A percentile compares a stretch with the other conserved stretches of the same genome.
Evolutionary conservation across 2,329 filamentous ascomycete genomes (phyloP).

Genomic region (Colletotrichum sp.): DNA sequence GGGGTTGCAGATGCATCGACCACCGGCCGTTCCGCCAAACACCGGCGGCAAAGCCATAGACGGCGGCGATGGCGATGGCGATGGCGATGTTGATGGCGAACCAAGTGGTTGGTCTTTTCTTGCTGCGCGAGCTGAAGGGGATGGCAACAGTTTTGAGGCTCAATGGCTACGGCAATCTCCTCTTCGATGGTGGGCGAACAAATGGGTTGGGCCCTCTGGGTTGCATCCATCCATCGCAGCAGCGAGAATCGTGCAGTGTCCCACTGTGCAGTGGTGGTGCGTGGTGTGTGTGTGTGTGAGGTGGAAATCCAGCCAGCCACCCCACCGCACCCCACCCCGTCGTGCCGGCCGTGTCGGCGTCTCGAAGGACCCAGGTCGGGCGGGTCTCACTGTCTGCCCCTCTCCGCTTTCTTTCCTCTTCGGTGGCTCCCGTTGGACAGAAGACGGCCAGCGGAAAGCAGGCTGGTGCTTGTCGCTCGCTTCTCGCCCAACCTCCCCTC

Average conservation of each 20-base stretch:
- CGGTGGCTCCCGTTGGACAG: slow-evolving; percentile 14
- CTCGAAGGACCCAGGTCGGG: neutral
- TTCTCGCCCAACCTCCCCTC: slow-evolving; percentile 14
- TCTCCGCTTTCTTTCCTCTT: slow-evolving; percentile 14
- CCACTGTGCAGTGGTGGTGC: neutral
- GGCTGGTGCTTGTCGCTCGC: neutral
- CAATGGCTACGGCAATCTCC: neutral
- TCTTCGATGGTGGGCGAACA: neutral
- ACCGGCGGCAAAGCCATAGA: neutral
- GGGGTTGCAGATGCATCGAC: neutral
- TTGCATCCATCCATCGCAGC: neutral
- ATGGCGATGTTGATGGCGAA: neutral
- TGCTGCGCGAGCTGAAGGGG: neutral
- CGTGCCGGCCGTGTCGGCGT: slow-evolving; percentile 12
- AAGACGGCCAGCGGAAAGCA: neutral
- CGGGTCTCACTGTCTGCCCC: neutral
- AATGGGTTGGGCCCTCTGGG: neutral
- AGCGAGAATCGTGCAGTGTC: neutral
- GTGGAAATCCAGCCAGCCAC: slow-evolving; percentile 2
- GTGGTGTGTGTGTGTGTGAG: neutral
- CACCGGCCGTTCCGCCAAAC: neutral
- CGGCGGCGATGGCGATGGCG: neutral
- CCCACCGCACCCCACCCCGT: neutral
- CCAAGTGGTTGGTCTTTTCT: neutral
- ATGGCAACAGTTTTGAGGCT: neutral